Evolutionary conservation across 495 filamentous ascomycete species (phyloP), one percentile per base, ranked within the genome.

Genomic region (Penicillium malachiteum): DNA sequence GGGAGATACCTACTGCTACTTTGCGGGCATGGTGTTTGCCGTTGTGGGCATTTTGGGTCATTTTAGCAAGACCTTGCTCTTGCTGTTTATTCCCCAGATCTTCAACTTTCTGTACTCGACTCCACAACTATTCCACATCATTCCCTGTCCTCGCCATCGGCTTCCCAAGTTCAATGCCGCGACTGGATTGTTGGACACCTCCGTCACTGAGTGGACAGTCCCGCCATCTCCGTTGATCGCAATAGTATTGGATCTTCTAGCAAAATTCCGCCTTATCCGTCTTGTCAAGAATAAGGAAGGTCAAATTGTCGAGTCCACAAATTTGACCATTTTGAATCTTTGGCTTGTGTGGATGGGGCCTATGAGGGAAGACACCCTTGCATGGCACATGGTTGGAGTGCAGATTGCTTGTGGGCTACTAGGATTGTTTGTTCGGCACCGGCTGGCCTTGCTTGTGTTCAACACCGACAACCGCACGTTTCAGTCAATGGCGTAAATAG

Each of bases 1-100:
- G 1, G 94, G 94, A 21, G 94, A 99, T 67, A 99, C 94, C 14
- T 99, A 97, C 76, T 99, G 94, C 79, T 99, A 99, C 71, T 96
- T 99, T 63, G 93, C 94, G 0, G 94, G 94, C 54, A 99, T 97
- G 92, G 90, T 96, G 10, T 97, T 99, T 64, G 95, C 92, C 14
- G 92, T 97, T 50, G 94, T 97, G 55, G 91, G 90, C 45, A 96
- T 99, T 55, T 77, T 96, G 18, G 94, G 94, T 1, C 94, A 99
- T 73, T 99, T 99, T 72, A 92, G 88, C 78, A 99, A 99, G 76
- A 99, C 94, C 16, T 77, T 99, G 40, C 81, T 96, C 37, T 79
- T 97, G 48, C 77, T 97, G 1, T 87, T 99, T 59, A 80, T 97
- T 12, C 94, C 94, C 14, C 94, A 99, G 73, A 90, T 92, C 55